Evolutionary conservation across 805 yeast genomes (phyloP).

Genomic region (Starmerella floricola): DNA sequence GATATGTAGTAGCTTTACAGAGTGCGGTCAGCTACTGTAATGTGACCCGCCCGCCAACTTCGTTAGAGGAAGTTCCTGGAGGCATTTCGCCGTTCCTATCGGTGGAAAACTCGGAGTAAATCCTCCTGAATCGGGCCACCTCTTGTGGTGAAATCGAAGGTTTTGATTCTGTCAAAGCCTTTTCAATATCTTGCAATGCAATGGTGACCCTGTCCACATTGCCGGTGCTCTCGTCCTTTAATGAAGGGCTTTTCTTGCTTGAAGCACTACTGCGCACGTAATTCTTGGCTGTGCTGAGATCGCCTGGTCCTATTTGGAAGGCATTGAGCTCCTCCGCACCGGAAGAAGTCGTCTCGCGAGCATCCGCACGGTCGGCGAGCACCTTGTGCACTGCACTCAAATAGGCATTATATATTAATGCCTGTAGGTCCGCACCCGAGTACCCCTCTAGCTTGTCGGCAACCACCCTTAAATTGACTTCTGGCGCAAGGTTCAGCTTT

Average conservation of each 20-base stretch:
- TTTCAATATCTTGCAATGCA: constrained; percentile 37
- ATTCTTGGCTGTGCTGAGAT: constrained; percentile 7
- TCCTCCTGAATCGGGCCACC: constrained; percentile 43
- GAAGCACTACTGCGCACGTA: constrained; percentile 1
- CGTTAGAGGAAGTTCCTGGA: constrained; percentile 64
- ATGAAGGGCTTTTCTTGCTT: neutral
- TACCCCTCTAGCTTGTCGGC: constrained; percentile 59
- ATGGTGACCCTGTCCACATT: neutral
- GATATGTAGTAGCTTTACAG: too few species aligned
- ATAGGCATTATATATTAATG: constrained; percentile 81
- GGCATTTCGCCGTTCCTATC: constrained; percentile 84
- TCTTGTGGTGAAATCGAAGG: constrained; percentile 80
- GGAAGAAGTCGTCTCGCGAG: constrained; percentile 4
- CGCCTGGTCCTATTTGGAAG: constrained; percentile 16
- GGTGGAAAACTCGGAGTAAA: constrained; percentile 61
- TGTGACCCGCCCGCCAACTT: constrained; percentile 75
- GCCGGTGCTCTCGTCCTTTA: neutral
- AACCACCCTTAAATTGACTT: constrained; percentile 41
- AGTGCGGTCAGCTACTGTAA: too few species aligned
- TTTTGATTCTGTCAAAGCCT: constrained; percentile 62
- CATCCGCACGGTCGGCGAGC: constrained; percentile 27
- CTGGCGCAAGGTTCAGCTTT: constrained; percentile 47
- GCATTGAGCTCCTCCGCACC: constrained; percentile 2
- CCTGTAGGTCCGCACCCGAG: constrained; percentile 93
- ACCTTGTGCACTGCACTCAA: constrained; percentile 58